Percentiles rank a stretch among this genome's conserved stretches.
phyloP scores from a whole-genome alignment of 805 yeast genomes.

The Lipomyces sp. region DNA sequence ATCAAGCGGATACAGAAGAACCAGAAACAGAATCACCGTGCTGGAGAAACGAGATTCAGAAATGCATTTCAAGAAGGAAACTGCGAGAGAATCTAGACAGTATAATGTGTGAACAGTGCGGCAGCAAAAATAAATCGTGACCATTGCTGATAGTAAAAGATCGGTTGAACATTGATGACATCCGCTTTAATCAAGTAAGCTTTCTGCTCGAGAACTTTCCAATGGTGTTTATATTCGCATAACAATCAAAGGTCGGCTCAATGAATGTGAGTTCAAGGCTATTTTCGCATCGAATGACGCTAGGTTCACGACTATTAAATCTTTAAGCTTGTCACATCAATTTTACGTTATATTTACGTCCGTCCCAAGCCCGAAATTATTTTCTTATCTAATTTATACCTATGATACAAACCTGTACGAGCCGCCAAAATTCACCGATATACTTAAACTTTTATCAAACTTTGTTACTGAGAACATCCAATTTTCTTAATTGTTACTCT shows the following conservation, averaged over 20 bases:
- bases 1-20: conserved; percentile 1
- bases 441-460: not conserved
- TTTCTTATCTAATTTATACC: not conserved
- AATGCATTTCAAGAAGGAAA: conserved; percentile 28
- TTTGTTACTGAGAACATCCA: not conserved
- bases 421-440: not conserved
- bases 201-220: not conserved
- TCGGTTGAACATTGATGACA: not conserved
- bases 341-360: not conserved
- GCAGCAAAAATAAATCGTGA: not conserved
- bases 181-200: not conserved
- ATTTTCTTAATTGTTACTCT: not conserved
- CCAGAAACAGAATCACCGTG: conserved; percentile 18
- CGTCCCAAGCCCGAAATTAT: not conserved
- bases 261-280: not conserved
- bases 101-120: conserved; percentile 16
- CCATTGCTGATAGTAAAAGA: not conserved
- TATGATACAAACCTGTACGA: conserved; percentile 4
- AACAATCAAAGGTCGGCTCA: not conserved
- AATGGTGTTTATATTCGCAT: not conserved
- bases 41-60: conserved; percentile 35
- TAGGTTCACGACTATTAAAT: not conserved
- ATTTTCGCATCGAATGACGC: not conserved
- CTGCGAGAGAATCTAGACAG: conserved; percentile 27
- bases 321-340: not conserved